Evolutionary conservation across 2,329 filamentous ascomycete species (phyloP).

Genomic region (Pseudocercospora musae): DNA sequence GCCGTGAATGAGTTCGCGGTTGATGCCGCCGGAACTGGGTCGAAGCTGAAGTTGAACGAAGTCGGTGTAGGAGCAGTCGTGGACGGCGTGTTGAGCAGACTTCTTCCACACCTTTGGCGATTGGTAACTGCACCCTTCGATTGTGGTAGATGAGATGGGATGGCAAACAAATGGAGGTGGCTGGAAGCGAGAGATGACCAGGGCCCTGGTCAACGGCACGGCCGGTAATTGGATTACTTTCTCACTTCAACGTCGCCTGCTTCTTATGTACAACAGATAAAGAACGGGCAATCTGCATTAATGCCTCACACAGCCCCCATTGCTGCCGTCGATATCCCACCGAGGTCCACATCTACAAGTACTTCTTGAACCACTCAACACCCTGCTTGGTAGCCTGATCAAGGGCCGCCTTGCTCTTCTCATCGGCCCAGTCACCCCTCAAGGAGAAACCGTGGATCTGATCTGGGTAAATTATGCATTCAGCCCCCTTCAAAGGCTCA

Average conservation of each 20-base stretch:
- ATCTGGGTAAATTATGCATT: slow-evolving; percentile 43
- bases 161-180: background rate
- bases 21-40: no score
- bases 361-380: background rate
- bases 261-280: no score
- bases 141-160: no score
- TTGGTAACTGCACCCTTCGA: no score
- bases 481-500: slow-evolving; percentile 34
- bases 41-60: no score
- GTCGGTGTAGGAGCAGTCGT: no score
- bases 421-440: slow-evolving; percentile 42
- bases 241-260: no score
- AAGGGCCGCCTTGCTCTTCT: slow-evolving; percentile 48
- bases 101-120: no score
- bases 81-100: no score
- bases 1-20: no score
- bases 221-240: no score
- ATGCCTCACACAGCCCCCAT: background rate
- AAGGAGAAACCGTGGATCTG: slow-evolving; percentile 47
- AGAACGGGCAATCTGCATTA: background rate
- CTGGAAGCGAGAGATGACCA: background rate
- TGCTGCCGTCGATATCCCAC: background rate
- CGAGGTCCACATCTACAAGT: background rate
- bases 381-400: slow-evolving; percentile 33
- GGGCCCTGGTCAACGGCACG: background rate